Evolutionary conservation across 2,329 filamentous ascomycete species (phyloP).

Genomic region (Zymoseptoria brevis): DNA sequence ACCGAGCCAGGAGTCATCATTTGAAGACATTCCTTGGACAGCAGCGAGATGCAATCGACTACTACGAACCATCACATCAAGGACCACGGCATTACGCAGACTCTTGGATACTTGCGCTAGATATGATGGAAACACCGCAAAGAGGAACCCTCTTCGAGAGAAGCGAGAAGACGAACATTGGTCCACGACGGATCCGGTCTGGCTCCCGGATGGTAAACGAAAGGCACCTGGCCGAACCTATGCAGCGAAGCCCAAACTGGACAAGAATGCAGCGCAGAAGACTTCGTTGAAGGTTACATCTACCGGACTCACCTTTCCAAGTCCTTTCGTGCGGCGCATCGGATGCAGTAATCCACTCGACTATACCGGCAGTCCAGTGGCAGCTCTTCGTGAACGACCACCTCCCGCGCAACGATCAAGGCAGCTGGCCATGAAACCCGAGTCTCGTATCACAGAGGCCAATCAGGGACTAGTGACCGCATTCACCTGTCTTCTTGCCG

Average conservation of each 20-base stretch:
- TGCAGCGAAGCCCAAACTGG: constrained; percentile 3
- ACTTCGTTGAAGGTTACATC: neutral
- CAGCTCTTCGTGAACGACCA: neutral
- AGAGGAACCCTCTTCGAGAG: neutral
- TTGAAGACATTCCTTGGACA: constrained; percentile 16
- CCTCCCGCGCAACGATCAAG: neutral
- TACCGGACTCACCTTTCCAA: constrained; percentile 6
- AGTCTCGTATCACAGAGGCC: constrained; percentile 1
- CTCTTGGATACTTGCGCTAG: constrained; percentile 2
- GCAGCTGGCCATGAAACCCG: constrained; percentile 5
- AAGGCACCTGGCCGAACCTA: constrained; percentile 9
- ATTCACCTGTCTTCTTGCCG: neutral
- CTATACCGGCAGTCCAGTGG: neutral
- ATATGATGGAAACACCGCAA: neutral
- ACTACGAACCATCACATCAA: constrained; percentile 13
- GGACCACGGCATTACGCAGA: constrained; percentile 10
- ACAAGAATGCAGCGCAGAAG: neutral
- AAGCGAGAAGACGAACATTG: constrained; percentile 6
- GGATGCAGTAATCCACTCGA: neutral
- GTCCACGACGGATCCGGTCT: constrained; percentile 12
- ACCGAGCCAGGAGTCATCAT: constrained; percentile 1
- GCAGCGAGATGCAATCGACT: constrained; percentile 16
- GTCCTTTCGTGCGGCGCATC: constrained; percentile 11
- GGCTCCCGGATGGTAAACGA: constrained; percentile 10
- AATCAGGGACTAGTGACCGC: constrained; percentile 3